Evolutionary conservation across 2,329 filamentous ascomycete genomes (phyloP).

Genomic region (Neoscytalidium dimidiatum): DNA sequence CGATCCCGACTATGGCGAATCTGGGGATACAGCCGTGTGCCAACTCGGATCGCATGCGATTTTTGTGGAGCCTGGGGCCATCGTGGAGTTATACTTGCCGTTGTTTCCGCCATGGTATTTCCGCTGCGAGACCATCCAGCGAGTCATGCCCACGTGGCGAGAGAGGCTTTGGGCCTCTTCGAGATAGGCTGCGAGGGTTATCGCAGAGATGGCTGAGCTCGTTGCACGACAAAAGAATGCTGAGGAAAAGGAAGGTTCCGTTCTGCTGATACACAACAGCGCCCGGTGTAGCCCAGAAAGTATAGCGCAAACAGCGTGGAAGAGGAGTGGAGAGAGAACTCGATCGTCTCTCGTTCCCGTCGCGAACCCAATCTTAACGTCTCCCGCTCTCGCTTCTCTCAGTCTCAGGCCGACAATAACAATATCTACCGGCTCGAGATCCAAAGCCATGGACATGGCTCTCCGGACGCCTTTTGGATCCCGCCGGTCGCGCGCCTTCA

Average conservation of each 20-base stretch:
- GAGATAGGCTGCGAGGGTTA: neutral
- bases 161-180: neutral
- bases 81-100: neutral
- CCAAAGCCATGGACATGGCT: neutral
- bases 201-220: neutral
- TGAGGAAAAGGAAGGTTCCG: neutral
- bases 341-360: neutral
- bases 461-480: neutral
- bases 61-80: neutral
- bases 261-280: neutral
- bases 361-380: neutral
- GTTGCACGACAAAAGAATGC: neutral
- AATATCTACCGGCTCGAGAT: too few relatives aligned
- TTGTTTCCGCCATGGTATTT: slow-evolving; percentile 1
- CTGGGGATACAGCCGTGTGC: neutral
- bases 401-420: too few relatives aligned
- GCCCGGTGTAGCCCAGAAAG: neutral
- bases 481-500: neutral
- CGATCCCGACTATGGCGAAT: neutral
- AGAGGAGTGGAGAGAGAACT: too few relatives aligned
- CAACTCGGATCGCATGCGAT: neutral
- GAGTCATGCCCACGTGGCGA: neutral
- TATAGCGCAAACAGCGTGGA: neutral
- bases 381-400: too few relatives aligned
- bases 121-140: neutral